Percentiles rank a stretch among this genome's conserved stretches.
Evolutionary conservation across 805 yeast species (phyloP).

Genomic region (Brettanomyces anomalus): DNA sequence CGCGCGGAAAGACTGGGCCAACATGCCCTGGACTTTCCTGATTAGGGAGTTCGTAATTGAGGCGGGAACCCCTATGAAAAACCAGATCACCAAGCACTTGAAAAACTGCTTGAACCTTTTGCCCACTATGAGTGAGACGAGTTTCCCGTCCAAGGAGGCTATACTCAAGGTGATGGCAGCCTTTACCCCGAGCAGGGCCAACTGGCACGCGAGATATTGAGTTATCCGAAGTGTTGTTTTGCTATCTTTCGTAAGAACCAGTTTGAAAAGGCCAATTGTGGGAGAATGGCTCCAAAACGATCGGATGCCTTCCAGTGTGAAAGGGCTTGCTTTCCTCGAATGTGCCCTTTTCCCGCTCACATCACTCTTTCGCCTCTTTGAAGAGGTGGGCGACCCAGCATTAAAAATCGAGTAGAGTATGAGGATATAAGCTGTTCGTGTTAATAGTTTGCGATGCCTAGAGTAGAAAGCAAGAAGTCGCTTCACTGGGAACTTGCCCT

Average conservation of each 20-base stretch:
- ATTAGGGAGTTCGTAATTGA: conserved; percentile 68
- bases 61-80: conserved; percentile 81
- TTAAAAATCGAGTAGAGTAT: conserved; percentile 20
- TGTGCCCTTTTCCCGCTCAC: too few species aligned
- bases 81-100: conserved; percentile 62
- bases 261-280: conserved; percentile 10
- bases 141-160: conserved; percentile 77
- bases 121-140: conserved; percentile 74
- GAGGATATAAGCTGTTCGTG: conserved; percentile 15
- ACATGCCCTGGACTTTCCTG: conserved; percentile 46
- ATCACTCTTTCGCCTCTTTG: background rate
- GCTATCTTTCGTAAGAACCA: conserved; percentile 7
- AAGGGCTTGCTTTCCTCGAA: too few species aligned
- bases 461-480: conserved; percentile 10
- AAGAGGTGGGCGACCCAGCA: conserved; percentile 13
- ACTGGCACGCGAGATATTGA: conserved; percentile 37
- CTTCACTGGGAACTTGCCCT: background rate
- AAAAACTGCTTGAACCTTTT: conserved; percentile 59
- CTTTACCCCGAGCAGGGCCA: conserved; percentile 51
- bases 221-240: conserved; percentile 8
- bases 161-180: conserved; percentile 73
- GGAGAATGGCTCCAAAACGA: conserved; percentile 10
- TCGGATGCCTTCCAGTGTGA: background rate
- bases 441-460: conserved; percentile 13
- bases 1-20: conserved; percentile 50